Conservation (phyloP, 2,329 filamentous ascomycete genomes). For the Shiraia bambusicola region DNA sequence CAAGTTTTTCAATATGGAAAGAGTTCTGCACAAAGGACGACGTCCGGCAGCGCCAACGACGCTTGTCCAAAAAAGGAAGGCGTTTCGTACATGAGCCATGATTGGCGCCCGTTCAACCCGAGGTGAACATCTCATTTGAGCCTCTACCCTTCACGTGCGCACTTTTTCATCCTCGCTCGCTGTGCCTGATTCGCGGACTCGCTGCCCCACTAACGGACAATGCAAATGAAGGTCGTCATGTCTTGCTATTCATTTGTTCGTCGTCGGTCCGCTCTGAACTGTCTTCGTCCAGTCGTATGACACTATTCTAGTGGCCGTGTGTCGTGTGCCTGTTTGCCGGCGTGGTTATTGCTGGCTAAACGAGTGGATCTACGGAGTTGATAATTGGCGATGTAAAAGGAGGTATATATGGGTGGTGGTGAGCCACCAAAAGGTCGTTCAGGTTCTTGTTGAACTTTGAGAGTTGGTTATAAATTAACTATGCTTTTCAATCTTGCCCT, state of each 20-base stretch:
- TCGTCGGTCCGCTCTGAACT: constrained; percentile 14
- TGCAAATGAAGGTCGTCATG: constrained; percentile 17
- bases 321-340: too few relatives aligned
- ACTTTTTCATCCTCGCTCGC: too few relatives aligned
- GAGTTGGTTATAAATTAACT: not conserved
- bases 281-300: constrained; percentile 15
- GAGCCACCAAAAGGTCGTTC: too few relatives aligned
- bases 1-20: too few relatives aligned
- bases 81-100: constrained; percentile 8
- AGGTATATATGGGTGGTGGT: not conserved
- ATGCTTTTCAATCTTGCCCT: constrained; percentile 21
- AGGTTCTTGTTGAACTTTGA: too few relatives aligned
- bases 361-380: constrained; percentile 1
- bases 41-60: too few relatives aligned
- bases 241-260: constrained; percentile 12
- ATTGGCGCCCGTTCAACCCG: too few relatives aligned
- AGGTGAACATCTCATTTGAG: too few relatives aligned
- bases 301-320: constrained; percentile 14
- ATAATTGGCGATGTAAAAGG: not conserved
- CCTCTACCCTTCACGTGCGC: too few relatives aligned
- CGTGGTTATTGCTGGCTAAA: constrained; percentile 8
- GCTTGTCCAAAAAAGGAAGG: constrained; percentile 20
- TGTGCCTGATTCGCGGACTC: too few relatives aligned
- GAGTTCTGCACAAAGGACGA: too few relatives aligned
- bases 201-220: constrained; percentile 6